Base-by-base conservation (phyloP, 108 stramenopile species). In the Nannochloropsis salina region DNA sequence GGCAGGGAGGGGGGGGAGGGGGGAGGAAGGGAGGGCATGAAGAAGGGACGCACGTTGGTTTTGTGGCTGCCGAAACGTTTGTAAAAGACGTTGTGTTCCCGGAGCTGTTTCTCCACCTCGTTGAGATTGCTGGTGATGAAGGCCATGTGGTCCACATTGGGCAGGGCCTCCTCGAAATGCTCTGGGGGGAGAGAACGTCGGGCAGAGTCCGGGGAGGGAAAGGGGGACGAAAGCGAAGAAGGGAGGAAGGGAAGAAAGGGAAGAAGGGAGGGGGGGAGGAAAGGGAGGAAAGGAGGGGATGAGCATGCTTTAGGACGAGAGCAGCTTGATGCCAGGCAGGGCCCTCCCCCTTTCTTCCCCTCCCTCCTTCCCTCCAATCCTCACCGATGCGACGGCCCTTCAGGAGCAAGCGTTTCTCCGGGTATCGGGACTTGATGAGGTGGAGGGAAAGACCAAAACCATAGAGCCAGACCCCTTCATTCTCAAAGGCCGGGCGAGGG, bases 91-190 rank as follows among this genome's bases (percentile, higher is more conserved):
- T 12, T 9, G 10, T 82, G 20, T 9, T 83, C 22, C 9, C 82
- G 81, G 10, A 86, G 45, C 22, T 40, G n/a, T 12, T 44, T 41
- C 20, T 82, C 18, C 41, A 86, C 43, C 41, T 15, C 8, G 20
- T 84, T 42, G 8, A 84, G 31, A 22, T 86, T 80, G 40, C 31
- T n/a, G 44, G 86, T 86, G 44, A 86, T 47, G 41, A 86, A 86
- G n/a, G 86, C 86, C 18, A 86, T 41, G 43, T 86, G 86, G 82
- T 86, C 86, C 40, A 86, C 86, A 22, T 31, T 20, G 41, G 86
- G 86, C 18, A 86, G 41, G 18, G 44, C 43, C 11, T 43, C 20
- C 22, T 22, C 31, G 41, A 86, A 86, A 44, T 86, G 86, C 41
- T 85, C 47, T 51, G 47, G 47, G 47, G 12, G 12, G 47, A 12